These are phyloP conservation scores for Cryptosporidium sp. DNA, from an alignment of 169 alveolate species.

Conservation along the genomic window DNA sequence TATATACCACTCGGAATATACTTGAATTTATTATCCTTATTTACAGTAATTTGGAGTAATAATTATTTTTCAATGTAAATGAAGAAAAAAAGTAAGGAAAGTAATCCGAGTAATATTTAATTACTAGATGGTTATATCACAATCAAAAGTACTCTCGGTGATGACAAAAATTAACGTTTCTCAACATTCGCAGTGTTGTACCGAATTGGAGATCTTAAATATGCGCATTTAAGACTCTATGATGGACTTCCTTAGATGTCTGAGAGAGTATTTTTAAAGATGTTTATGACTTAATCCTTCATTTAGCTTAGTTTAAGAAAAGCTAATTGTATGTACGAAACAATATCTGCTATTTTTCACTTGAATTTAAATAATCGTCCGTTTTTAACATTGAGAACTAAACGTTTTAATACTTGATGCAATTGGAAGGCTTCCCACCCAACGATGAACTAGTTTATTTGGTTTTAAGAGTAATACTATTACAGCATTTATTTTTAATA, in stretches of 20 bases:
- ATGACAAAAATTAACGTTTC: constrained; percentile 72
- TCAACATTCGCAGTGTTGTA: constrained; percentile 76
- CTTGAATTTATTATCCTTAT: background rate
- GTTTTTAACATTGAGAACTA: too few species aligned
- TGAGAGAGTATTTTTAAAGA: constrained; percentile 42
- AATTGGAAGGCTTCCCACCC: background rate
- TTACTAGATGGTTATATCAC: background rate
- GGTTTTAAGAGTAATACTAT: background rate
- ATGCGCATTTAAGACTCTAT: constrained; percentile 74
- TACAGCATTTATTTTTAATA: too few species aligned
- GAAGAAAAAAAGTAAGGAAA: background rate
- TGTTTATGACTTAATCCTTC: background rate
- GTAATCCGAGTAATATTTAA: background rate
- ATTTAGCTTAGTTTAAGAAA: background rate
- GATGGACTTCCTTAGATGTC: constrained; percentile 78
- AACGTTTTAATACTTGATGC: too few species aligned
- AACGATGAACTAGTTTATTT: background rate
- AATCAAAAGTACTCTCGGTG: constrained; percentile 15
- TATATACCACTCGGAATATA: constrained; percentile 11
- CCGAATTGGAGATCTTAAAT: constrained; percentile 67
- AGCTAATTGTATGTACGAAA: background rate
- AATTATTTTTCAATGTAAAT: background rate
- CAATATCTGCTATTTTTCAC: too few species aligned
- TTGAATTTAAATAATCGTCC: too few species aligned
- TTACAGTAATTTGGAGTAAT: background rate